Evolutionary conservation across 139 green algal genomes (phyloP), one percentile per base, ranked within the genome.

Genomic region (Astrephomene gubernaculifera): DNA sequence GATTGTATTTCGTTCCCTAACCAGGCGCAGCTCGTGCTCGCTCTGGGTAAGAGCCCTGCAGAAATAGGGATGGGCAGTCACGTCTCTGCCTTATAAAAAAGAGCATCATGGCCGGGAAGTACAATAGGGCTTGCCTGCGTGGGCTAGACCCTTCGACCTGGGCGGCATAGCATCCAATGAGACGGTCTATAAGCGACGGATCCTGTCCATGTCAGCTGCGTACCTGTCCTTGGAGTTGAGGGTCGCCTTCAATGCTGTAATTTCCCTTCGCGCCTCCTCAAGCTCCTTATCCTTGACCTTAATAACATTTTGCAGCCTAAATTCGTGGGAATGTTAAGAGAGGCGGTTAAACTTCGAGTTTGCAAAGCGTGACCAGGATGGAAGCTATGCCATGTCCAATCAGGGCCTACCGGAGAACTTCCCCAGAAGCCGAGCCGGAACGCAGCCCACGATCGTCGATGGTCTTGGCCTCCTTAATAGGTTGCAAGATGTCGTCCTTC

Each of bases 181-280:
- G n/a, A n/a, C n/a, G n/a, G n/a, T n/a, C n/a, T n/a, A n/a, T n/a
- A n/a, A n/a, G n/a, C n/a, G n/a, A n/a, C n/a, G n/a, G n/a, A n/a
- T n/a, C n/a, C n/a, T n/a, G n/a, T n/a, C n/a, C n/a, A n/a, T n/a
- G n/a, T n/a, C n/a, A n/a, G n/a, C n/a, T n/a, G 17, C 68, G 0
- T n/a, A 82, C 74, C 74, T 73, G 60, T 83, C 76, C 60, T 83
- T 83, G 6, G 41, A 27, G n/a, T 14, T 22, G 4, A 83, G 39
- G 38, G 14, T 25, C 19, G 76, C 76, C 33, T 61, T 83, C 3
- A 83, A 33, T 14, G 76, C 31, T 1, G 17, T 43, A 7, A 83
- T n/a, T 29, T 83, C 76, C 60, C 39, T 83, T 3, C 41, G 41
- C 17, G 44, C 57, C 0, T 61, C 76, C 0, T 83, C 76, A 22